These are phyloP conservation scores for Candida sp. DNA, from an alignment of 1,139 yeast genomes.

Conservation along the genomic window DNA sequence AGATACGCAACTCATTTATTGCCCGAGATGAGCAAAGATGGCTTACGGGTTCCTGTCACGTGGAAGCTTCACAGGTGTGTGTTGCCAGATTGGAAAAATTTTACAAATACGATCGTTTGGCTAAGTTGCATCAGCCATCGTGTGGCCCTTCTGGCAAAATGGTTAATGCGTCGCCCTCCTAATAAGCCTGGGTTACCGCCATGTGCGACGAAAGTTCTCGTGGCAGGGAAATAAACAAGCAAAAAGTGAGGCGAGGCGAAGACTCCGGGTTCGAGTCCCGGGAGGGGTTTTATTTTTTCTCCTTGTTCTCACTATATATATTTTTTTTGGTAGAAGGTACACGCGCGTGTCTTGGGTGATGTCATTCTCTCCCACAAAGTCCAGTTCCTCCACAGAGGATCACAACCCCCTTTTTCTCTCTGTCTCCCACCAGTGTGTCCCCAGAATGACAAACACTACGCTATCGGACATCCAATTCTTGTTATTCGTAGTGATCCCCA, in stretches of 20 bases:
- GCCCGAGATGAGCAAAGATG: too few species aligned
- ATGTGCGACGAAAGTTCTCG: too few species aligned
- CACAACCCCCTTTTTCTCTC: background rate
- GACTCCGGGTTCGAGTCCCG: constrained; percentile 99
- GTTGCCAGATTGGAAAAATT: background rate
- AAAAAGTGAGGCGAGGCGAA: constrained; percentile 54
- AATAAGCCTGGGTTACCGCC: too few species aligned
- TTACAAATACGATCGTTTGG: background rate
- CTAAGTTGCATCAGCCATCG: background rate
- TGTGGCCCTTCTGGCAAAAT: too few species aligned
- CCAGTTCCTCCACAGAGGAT: too few species aligned
- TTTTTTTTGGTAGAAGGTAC: background rate
- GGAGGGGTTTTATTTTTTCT: constrained; percentile 63
- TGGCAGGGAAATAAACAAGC: too few species aligned
- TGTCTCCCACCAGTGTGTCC: background rate
- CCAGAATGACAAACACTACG: too few species aligned
- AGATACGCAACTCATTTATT: too few species aligned
- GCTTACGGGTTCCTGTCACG: too few species aligned
- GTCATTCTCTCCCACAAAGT: background rate
- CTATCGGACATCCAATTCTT: background rate
- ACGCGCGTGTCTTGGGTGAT: constrained; percentile 1
- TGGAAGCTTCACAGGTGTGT: too few species aligned
- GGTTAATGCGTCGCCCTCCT: too few species aligned
- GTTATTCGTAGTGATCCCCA: constrained; percentile 13
- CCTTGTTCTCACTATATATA: background rate